Percentiles rank a stretch among this genome's conserved stretches.
These are phyloP conservation scores for Starmerella scarabaei DNA, from an alignment of 805 yeast genomes.

Conservation along the genomic window DNA sequence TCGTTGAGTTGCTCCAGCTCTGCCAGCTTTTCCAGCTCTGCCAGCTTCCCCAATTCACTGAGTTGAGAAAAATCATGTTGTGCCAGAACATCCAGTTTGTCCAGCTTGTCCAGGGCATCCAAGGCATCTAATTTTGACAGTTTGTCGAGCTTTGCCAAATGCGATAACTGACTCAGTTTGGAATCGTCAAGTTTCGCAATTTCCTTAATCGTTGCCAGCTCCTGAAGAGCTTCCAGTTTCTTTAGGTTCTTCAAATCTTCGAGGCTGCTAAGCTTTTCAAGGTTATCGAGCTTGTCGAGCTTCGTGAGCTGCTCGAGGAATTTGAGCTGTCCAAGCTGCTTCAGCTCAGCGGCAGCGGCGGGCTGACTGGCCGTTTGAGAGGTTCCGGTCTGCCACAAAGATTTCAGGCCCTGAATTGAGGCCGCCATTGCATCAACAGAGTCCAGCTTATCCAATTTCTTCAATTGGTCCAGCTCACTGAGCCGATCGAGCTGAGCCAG, in stretches of 20 bases:
- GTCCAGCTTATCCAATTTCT: conserved; percentile 10
- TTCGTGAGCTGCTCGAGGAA: conserved; percentile 5
- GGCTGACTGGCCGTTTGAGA: not conserved
- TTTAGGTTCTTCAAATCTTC: not conserved
- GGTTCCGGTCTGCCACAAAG: not conserved
- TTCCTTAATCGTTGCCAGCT: not conserved
- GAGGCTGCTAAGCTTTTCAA: not conserved
- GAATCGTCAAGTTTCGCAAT: not conserved
- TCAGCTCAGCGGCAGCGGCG: not conserved
- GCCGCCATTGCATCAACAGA: not conserved
- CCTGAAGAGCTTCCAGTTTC: not conserved
- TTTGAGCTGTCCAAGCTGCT: conserved; percentile 6
- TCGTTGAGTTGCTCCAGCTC: conserved; percentile 1
- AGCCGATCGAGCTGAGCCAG: conserved; percentile 22
- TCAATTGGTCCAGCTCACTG: conserved; percentile 13
- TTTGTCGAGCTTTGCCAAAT: not conserved
- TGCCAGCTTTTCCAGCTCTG: conserved; percentile 8
- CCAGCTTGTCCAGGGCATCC: conserved; percentile 8
- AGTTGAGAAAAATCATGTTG: conserved; percentile 3
- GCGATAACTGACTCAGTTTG: not conserved
- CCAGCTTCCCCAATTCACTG: conserved; percentile 3
- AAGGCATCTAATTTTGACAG: conserved; percentile 4
- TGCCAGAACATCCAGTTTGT: conserved; percentile 1
- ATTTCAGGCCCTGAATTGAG: not conserved
- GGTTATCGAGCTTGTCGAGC: not conserved